Percentiles rank a stretch among this genome's conserved stretches.
Evolutionary conservation across 106 monocot genomes (phyloP).

Genomic region (Gastrodia elata): DNA sequence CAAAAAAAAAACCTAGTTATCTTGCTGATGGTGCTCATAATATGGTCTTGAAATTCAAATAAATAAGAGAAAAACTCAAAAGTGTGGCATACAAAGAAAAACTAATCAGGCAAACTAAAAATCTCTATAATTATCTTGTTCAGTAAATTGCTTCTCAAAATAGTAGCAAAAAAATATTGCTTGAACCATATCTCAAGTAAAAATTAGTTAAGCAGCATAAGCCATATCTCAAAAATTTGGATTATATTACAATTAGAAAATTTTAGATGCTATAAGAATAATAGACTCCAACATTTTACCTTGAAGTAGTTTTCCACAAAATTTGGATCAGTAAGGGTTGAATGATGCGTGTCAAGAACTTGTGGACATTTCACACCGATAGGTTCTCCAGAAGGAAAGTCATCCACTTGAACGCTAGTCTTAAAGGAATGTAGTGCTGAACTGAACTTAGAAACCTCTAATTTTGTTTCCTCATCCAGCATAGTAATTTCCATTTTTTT

Average conservation of each 20-base stretch:
- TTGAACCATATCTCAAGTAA: background rate
- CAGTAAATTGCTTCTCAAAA: background rate
- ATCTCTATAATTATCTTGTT: too few relatives aligned
- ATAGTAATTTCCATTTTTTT: slow-evolving; percentile 13
- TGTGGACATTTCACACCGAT: slow-evolving; percentile 8
- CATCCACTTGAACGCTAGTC: slow-evolving; percentile 4
- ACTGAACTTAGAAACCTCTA: slow-evolving; percentile 14
- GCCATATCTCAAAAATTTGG: background rate
- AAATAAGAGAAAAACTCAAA: too few relatives aligned
- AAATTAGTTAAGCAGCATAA: background rate
- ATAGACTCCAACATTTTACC: slow-evolving; percentile 21
- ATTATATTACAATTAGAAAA: background rate
- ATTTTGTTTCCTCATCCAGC: slow-evolving; percentile 18
- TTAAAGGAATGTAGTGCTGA: slow-evolving; percentile 5
- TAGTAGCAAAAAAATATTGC: background rate
- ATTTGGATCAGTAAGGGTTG: slow-evolving; percentile 61
- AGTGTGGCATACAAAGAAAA: too few relatives aligned
- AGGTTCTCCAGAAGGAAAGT: background rate
- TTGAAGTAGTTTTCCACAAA: slow-evolving; percentile 98
- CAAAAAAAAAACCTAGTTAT: too few relatives aligned
- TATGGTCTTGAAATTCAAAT: too few relatives aligned
- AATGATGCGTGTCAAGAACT: slow-evolving; percentile 27
- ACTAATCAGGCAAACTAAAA: too few relatives aligned
- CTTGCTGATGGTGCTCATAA: too few relatives aligned
- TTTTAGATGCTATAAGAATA: background rate